A percentile compares a stretch with the other conserved stretches of the same genome.
phyloP scores from a whole-genome alignment of 176 grass and related monocot species.

The Aegilops longissima region DNA sequence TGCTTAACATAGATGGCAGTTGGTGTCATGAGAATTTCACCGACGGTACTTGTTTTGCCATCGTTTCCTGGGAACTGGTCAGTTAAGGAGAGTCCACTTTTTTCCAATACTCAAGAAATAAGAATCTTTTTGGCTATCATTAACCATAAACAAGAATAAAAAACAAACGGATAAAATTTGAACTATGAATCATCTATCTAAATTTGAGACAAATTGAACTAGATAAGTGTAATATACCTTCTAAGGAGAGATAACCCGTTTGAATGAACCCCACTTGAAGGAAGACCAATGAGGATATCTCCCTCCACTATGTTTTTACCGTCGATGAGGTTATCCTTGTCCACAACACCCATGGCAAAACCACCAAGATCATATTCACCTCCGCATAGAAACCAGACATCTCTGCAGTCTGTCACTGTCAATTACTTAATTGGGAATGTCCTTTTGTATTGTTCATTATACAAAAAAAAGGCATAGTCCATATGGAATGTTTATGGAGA shows the following conservation, averaged over 20 bases:
- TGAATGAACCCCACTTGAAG: conserved; percentile 92
- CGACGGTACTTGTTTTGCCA: conserved; percentile 48
- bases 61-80: conserved; percentile 69
- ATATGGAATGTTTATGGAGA: not conserved
- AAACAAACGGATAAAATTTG: not conserved
- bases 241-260: conserved; percentile 89
- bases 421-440: not conserved
- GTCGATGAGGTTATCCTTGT: conserved; percentile 77
- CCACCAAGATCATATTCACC: conserved; percentile 93
- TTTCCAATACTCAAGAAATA: conserved; percentile 57
- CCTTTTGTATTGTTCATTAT: not conserved
- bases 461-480: not conserved
- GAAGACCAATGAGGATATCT: conserved; percentile 87
- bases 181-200: not conserved
- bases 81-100: conserved; percentile 65
- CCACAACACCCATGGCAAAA: conserved; percentile 77
- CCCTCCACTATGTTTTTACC: conserved; percentile 80
- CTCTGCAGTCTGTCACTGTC: conserved; percentile 74
- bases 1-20: conserved; percentile 92
- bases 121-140: conserved; percentile 12
- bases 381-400: conserved; percentile 79
- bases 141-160: not conserved
- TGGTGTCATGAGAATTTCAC: conserved; percentile 88
- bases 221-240: conserved; percentile 51
- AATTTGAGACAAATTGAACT: not conserved